Conservation (phyloP, 192 early-diverging fungal genomes). For the Coemansia sp. region DNA sequence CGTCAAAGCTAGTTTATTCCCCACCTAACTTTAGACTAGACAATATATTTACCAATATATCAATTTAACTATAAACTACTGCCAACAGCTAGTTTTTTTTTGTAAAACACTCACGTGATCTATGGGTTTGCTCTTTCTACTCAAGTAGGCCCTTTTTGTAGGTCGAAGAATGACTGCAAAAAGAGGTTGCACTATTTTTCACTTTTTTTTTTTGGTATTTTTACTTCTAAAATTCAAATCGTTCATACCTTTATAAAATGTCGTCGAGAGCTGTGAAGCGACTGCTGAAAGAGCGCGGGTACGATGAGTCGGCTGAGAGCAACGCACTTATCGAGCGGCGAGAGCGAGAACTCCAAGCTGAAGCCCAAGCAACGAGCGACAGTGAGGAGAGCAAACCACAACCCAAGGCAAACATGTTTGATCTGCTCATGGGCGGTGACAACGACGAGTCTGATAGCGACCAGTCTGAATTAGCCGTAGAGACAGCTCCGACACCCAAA, state of each 20-base stretch:
- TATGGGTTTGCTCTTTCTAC: no score
- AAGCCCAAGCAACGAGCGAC: slow-evolving; percentile 4
- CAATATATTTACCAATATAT: no score
- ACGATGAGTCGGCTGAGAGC: slow-evolving; percentile 49
- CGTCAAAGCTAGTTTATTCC: no score
- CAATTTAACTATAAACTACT: no score
- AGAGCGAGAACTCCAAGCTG: slow-evolving; percentile 1
- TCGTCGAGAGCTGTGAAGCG: slow-evolving; percentile 49
- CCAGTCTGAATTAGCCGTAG: not conserved
- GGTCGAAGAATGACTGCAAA: no score
- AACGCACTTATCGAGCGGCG: slow-evolving; percentile 27
- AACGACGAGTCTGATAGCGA: slow-evolving; percentile 11
- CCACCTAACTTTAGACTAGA: no score
- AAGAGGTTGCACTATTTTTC: not conserved
- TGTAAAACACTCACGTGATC: no score
- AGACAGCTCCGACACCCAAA: not conserved
- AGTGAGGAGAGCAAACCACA: not conserved
- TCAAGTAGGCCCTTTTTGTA: no score
- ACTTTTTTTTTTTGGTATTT: not conserved
- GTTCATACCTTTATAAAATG: slow-evolving; percentile 27
- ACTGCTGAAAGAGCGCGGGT: slow-evolving; percentile 46
- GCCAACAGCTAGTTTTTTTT: no score
- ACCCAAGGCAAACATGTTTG: slow-evolving; percentile 44
- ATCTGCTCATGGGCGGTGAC: slow-evolving; percentile 45
- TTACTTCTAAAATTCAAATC: not conserved